phyloP scores from a whole-genome alignment of 306 rosid species.

The Quercus agrifolia region DNA sequence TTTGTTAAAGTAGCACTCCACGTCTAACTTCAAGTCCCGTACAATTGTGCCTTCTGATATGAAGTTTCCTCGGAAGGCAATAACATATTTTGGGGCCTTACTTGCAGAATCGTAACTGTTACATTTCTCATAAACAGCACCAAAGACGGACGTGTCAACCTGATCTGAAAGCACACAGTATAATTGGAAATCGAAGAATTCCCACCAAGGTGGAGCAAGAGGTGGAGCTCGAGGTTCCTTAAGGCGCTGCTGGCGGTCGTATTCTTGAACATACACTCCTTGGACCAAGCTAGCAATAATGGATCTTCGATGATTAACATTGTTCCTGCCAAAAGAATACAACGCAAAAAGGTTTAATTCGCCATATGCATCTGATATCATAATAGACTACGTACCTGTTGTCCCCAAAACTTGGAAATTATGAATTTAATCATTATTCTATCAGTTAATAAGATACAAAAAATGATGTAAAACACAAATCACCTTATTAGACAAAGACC shows the following conservation, averaged over 20 bases:
- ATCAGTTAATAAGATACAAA: too few relatives aligned
- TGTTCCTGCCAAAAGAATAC: constrained; percentile 4
- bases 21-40: not conserved
- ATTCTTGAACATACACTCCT: constrained; percentile 12
- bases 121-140: constrained; percentile 11
- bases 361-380: too few relatives aligned
- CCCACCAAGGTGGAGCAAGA: constrained; percentile 12
- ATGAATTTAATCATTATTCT: too few relatives aligned
- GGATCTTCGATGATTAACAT: constrained; percentile 8
- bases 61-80: constrained; percentile 26
- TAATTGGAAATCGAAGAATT: constrained; percentile 21
- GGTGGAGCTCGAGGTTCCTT: not conserved
- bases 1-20: not conserved
- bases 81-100: constrained; percentile 22
- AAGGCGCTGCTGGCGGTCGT: constrained; percentile 5
- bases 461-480: too few relatives aligned
- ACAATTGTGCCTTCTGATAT: not conserved
- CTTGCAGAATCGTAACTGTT: not conserved
- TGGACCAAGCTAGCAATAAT: constrained; percentile 26
- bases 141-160: constrained; percentile 7
- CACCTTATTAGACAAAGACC: too few relatives aligned
- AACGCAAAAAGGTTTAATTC: not conserved
- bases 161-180: not conserved
- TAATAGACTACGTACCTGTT: too few relatives aligned
- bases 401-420: too few relatives aligned